Conservation (phyloP, 768 basidiomycete species). For the Kondoa subrosea region DNA sequence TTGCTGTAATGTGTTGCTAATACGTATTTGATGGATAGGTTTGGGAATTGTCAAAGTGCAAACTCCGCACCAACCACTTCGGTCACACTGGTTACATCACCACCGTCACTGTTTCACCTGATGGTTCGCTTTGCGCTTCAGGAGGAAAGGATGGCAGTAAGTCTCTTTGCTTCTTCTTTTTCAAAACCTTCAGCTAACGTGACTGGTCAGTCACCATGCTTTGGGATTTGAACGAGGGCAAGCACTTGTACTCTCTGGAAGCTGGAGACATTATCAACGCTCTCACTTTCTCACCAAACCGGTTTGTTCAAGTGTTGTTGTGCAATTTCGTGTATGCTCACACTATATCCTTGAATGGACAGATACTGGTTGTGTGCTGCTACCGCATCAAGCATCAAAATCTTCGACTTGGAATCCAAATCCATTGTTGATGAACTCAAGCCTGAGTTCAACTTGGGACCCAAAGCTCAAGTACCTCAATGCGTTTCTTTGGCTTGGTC, state of each 20-base stretch:
- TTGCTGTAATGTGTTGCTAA: too few species aligned
- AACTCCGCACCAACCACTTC: conserved; percentile 99
- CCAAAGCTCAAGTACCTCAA: conserved; percentile 50
- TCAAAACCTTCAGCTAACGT: background rate
- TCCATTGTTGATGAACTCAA: conserved; percentile 98
- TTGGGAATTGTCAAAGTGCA: conserved; percentile 99
- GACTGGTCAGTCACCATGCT: conserved; percentile 34
- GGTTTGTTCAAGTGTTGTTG: conserved; percentile 29
- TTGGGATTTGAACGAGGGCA: conserved; percentile 99
- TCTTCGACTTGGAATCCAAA: conserved; percentile 99
- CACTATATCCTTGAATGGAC: background rate
- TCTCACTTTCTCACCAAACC: conserved; percentile 97
- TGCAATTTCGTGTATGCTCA: background rate
- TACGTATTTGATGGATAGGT: conserved; percentile 44
- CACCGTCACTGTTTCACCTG: conserved; percentile 93
- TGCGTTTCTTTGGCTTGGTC: conserved; percentile 98
- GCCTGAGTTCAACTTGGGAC: conserved; percentile 69
- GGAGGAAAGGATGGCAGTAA: conserved; percentile 87
- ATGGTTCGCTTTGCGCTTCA: conserved; percentile 95
- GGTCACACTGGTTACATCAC: conserved; percentile 99
- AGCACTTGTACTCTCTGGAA: conserved; percentile 98
- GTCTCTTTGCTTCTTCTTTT: conserved; percentile 49
- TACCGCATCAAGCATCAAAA: conserved; percentile 91
- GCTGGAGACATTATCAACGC: conserved; percentile 97
- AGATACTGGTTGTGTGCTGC: conserved; percentile 97